Base-by-base conservation (phyloP, 2,329 filamentous ascomycete genomes). In the Botryotinia narcissicola region DNA sequence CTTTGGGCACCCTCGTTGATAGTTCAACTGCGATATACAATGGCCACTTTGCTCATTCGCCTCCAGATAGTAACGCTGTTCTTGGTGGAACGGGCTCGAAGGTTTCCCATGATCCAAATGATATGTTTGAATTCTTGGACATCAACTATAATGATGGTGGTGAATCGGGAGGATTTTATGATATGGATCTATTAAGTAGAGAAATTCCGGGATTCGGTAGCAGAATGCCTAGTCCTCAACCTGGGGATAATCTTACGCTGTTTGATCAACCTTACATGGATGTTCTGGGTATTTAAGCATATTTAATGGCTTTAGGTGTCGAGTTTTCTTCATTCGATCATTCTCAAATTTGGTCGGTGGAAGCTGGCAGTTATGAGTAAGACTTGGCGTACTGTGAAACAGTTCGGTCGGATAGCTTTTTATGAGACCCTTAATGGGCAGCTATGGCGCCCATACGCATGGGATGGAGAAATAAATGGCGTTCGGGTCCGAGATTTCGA, bases 201-300 rank as follows among this genome's bases (percentile, higher is more conserved):
- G 66, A 69, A 20, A 29, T 69, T n/a, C 66, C 66, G 40, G 66
- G 48, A 69, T 69, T 69, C 20, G 66, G 66, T 42, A 59, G 66
- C 48, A 57, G 48, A 18, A 69, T 69, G 37, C 48, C 66, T 42
- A 69, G 51, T 32, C 66, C 66, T 57, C 66, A 66, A 59, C 37
- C 48, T 32, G 66, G n/a, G 35, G 63, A 66, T 48, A 40, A 35
- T 48, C 42, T 66, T 16, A 22, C 48, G 8, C 35, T 69, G 37
- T 69, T 57, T 6, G n/a, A 57, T 10, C 66, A 69, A 16, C 25
- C 35, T 54, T 68, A 68, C 6, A 69, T 42, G 48, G 40, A 42
- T 42, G 48, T 42, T 20, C 29, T 69, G 51, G 51, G 66, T 10
- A 35, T 32, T 20, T 57, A 42, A 32, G n/a, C 37, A 44, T 25